Conservation (phyloP, 2,329 filamentous ascomycete species). For the Ceratocystis huliohia region DNA sequence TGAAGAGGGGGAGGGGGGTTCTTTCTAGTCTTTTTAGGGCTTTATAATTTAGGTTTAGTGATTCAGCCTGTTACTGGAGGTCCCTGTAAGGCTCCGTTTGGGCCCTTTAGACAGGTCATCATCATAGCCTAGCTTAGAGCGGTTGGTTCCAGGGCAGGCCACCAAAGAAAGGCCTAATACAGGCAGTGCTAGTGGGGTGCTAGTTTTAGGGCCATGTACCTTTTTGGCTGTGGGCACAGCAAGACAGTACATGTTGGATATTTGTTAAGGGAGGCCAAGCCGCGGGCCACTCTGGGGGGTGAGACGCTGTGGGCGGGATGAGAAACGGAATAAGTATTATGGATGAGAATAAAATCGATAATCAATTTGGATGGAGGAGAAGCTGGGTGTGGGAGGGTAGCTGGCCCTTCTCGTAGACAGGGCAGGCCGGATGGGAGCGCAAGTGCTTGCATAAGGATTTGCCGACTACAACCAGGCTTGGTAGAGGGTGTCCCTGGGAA, state of each 20-base stretch:
- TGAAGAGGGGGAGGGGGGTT: background rate
- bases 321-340: no score
- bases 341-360: no score
- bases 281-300: background rate
- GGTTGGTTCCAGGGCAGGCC: background rate
- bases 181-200: background rate
- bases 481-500: background rate
- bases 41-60: background rate
- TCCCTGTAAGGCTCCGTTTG: background rate
- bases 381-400: background rate
- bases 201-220: background rate
- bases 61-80: background rate
- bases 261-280: background rate
- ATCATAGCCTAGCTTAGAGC: background rate
- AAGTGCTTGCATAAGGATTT: conserved; percentile 20
- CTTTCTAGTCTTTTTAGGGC: background rate
- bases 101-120: background rate
- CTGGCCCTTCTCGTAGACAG: background rate
- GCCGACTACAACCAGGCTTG: conserved; percentile 11
- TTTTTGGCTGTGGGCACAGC: background rate
- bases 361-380: no score
- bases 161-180: background rate
- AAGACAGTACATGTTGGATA: background rate
- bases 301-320: no score
- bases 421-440: background rate